Evolutionary conservation across 192 early-diverging fungal species (phyloP).

Genomic region (Linnemannia schmuckeri): DNA sequence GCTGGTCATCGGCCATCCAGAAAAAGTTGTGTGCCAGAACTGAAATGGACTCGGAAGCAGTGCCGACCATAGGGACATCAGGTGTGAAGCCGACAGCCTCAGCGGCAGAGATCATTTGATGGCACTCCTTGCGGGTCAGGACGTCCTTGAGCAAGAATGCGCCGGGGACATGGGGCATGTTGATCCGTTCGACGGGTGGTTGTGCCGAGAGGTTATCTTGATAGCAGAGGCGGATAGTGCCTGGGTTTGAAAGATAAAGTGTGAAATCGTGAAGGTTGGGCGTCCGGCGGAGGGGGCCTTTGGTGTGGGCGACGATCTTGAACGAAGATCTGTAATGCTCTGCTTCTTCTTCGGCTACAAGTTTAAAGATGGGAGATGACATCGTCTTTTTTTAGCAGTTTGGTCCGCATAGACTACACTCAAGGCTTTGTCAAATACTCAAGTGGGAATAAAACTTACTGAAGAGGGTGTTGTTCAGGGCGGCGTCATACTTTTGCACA

Average conservation of each 20-base stretch:
- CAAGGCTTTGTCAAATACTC: background rate
- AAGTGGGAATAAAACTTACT: constrained; percentile 30
- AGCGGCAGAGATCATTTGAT: constrained; percentile 67
- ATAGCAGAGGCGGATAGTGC: constrained; percentile 60
- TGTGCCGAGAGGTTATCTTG: constrained; percentile 20
- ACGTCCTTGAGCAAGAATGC: constrained; percentile 70
- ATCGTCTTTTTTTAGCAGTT: background rate
- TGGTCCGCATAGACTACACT: background rate
- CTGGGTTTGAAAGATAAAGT: constrained; percentile 68
- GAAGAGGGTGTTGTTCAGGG: constrained; percentile 29
- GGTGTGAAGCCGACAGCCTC: constrained; percentile 74
- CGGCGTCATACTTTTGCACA: constrained; percentile 47
- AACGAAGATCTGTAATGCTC: constrained; percentile 52
- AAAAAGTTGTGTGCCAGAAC: constrained; percentile 77
- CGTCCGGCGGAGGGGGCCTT: constrained; percentile 69
- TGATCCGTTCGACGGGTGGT: constrained; percentile 54
- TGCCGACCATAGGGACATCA: constrained; percentile 70
- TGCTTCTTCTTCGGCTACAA: constrained; percentile 45
- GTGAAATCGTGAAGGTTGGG: constrained; percentile 71
- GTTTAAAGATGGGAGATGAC: background rate
- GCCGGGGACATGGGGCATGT: constrained; percentile 70
- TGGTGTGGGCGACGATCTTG: constrained; percentile 65
- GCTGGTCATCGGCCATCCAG: constrained; percentile 73
- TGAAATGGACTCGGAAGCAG: constrained; percentile 64
- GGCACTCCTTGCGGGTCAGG: constrained; percentile 66